Percentiles rank a stretch among this genome's conserved stretches.
Evolutionary conservation across 2,329 filamentous ascomycete species (phyloP).

Genomic region (Phialophora expanda): DNA sequence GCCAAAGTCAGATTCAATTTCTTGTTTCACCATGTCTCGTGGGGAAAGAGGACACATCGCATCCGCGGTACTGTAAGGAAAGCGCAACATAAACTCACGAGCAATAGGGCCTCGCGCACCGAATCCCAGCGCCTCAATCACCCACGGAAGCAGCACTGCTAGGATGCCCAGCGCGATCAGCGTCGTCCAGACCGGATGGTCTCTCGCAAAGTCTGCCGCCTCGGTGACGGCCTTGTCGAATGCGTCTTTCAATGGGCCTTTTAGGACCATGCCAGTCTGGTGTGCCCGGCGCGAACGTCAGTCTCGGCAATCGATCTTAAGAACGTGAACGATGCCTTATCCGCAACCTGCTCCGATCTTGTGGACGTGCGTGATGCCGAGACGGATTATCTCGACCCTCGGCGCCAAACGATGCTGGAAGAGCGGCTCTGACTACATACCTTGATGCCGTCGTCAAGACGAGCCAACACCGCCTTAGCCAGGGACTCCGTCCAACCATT

Average conservation of each 20-base stretch:
- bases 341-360: neutral
- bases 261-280: neutral
- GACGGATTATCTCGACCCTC: no score
- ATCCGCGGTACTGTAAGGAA: conserved; percentile 8
- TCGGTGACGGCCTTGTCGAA: conserved; percentile 30
- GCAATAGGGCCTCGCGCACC: conserved; percentile 40
- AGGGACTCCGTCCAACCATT: conserved; percentile 24
- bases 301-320: neutral
- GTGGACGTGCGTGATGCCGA: neutral
- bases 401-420: neutral
- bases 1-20: conserved; percentile 12
- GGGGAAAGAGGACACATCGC: neutral
- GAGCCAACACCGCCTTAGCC: neutral
- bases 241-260: neutral
- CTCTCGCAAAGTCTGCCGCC: conserved; percentile 36
- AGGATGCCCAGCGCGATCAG: conserved; percentile 42
- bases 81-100: conserved; percentile 18
- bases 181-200: conserved; percentile 40
- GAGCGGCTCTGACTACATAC: neutral
- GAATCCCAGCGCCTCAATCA: conserved; percentile 42
- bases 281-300: neutral
- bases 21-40: neutral
- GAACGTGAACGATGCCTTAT: neutral
- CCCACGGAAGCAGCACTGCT: conserved; percentile 39
- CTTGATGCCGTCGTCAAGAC: conserved; percentile 1